Evolutionary conservation across 2,329 filamentous ascomycete species (phyloP).

Genomic region (Aaosphaeria arxii): DNA sequence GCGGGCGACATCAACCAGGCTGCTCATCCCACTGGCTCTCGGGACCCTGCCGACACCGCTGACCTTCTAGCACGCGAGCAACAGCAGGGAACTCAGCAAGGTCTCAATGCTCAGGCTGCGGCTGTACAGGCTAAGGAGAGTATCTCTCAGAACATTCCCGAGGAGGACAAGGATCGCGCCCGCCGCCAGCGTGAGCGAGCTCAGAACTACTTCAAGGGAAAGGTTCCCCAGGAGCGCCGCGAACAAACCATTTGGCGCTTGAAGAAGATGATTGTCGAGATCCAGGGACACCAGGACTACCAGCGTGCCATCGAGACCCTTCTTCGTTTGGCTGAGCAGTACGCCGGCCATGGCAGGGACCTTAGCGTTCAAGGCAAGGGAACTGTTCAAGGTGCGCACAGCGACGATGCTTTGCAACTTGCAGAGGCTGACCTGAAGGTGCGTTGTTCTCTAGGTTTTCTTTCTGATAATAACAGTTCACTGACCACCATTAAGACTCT

Average conservation of each 20-base stretch:
- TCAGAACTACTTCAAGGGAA: slow-evolving; percentile 75
- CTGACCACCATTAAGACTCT: slow-evolving; percentile 64
- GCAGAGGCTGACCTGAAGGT: slow-evolving; percentile 80
- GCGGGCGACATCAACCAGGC: slow-evolving; percentile 56
- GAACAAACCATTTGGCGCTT: slow-evolving; percentile 89
- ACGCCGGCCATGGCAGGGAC: slow-evolving; percentile 69
- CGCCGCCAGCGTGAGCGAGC: slow-evolving; percentile 50
- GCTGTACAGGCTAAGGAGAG: slow-evolving; percentile 54
- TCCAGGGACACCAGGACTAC: slow-evolving; percentile 93
- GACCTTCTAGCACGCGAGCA: slow-evolving; percentile 50
- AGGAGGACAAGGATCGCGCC: slow-evolving; percentile 51
- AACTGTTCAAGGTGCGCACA: slow-evolving; percentile 70
- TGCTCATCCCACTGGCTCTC: slow-evolving; percentile 55
- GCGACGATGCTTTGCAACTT: slow-evolving; percentile 59
- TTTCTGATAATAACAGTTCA: slow-evolving; percentile 38
- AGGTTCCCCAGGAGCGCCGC: slow-evolving; percentile 88
- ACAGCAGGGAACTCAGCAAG: slow-evolving; percentile 44
- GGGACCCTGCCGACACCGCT: slow-evolving; percentile 55
- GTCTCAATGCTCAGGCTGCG: slow-evolving; percentile 53
- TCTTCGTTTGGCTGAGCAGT: slow-evolving; percentile 78
- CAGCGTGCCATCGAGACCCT: slow-evolving; percentile 87
- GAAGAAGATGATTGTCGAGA: slow-evolving; percentile 97
- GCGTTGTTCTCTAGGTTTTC: slow-evolving; percentile 41
- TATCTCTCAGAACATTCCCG: slow-evolving; percentile 60
- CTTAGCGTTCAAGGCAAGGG: slow-evolving; percentile 63